Conservation (phyloP, 352 stramenopile species). For the Peronospora farinosa region DNA sequence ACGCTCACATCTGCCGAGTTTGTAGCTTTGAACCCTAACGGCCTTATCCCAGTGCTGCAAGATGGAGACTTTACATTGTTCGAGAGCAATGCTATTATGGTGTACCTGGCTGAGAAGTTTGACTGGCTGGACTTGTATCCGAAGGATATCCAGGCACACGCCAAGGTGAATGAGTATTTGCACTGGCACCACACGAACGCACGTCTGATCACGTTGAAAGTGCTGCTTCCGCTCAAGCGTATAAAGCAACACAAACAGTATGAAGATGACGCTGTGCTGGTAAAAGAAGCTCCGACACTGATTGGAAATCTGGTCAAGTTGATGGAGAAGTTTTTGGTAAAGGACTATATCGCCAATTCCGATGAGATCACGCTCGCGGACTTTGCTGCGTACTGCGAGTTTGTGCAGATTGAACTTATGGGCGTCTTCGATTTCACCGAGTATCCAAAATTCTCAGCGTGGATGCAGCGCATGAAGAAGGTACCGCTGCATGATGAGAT, state of each 20-base stretch:
- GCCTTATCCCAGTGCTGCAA: slow-evolving; percentile 29
- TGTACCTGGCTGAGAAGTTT: slow-evolving; percentile 47
- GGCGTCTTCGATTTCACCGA: slow-evolving; percentile 32
- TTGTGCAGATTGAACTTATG: slow-evolving; percentile 35
- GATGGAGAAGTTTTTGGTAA: slow-evolving; percentile 40
- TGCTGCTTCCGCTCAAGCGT: slow-evolving; percentile 34
- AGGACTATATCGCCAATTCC: slow-evolving; percentile 27
- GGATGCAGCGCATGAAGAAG: slow-evolving; percentile 39
- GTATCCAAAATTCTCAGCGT: slow-evolving; percentile 32
- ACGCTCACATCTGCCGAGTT: slow-evolving; percentile 33
- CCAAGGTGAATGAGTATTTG: slow-evolving; percentile 60
- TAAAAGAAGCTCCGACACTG: slow-evolving; percentile 15
- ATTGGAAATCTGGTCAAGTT: slow-evolving; percentile 27
- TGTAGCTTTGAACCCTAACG: slow-evolving; percentile 31
- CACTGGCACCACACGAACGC: slow-evolving; percentile 66
- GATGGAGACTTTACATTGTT: slow-evolving; percentile 35
- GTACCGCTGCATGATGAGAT: slow-evolving; percentile 42
- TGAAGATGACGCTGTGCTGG: slow-evolving; percentile 7
- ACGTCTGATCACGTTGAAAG: slow-evolving; percentile 37
- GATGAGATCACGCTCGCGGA: slow-evolving; percentile 28
- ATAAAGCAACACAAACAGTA: slow-evolving; percentile 13
- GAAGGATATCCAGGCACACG: slow-evolving; percentile 32
- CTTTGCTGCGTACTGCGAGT: slow-evolving; percentile 34
- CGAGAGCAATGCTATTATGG: slow-evolving; percentile 43
- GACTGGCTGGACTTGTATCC: slow-evolving; percentile 47